Evolutionary conservation across 75 land plant genomes (phyloP), one percentile per base, ranked within the genome.

Genomic region (Larix kaempferi): DNA sequence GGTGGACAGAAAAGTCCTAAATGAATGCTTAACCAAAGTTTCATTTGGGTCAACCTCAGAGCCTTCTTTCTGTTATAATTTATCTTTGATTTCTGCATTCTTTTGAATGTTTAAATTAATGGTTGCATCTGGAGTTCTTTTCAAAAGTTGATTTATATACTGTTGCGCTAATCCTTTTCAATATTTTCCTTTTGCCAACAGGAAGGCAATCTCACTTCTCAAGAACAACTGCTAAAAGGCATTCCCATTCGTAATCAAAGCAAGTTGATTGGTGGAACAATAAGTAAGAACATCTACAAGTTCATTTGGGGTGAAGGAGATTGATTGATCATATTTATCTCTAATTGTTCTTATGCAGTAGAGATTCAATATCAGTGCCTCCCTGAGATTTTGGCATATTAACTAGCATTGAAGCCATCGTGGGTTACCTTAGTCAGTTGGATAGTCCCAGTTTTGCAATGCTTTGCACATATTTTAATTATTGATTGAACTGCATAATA

Each of bases 201-300:
- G 83, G 81, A 82, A 75, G 83, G 83, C 13, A 58, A 82, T 60
- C 41, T 73, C 10, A 35, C 23, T 52, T 82, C 83, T 23, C 83
- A 82, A 60, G 83, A 82, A 56, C n/a, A 56, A 27, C 23, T 82
- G 76, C 52, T 82, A 27, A 57, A 55, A 73, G 81, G 59, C 22
- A 79, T 82, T 71, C 83, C 82, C 1, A 79, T 82, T 35, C 83
- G 55, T 64, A 82, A 79, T 57, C 73, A 78, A 27, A 79, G 73
- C 65, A 82, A 72, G 41, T 58, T 74, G 21, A 82, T 82, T 29
- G 73, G 81, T 60, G 57, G 39, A 10, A 35, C 21, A 54, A 71
- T 82, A 44, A 82, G 83, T 39, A 80, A 80, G 66, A 82, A 59
- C 25, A 79, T 82, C 56, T 79, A 71, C 81, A 82, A 80, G 56